Evolutionary conservation across 495 filamentous ascomycete genomes (phyloP).

Genomic region (Aspergillus cavernicola): DNA sequence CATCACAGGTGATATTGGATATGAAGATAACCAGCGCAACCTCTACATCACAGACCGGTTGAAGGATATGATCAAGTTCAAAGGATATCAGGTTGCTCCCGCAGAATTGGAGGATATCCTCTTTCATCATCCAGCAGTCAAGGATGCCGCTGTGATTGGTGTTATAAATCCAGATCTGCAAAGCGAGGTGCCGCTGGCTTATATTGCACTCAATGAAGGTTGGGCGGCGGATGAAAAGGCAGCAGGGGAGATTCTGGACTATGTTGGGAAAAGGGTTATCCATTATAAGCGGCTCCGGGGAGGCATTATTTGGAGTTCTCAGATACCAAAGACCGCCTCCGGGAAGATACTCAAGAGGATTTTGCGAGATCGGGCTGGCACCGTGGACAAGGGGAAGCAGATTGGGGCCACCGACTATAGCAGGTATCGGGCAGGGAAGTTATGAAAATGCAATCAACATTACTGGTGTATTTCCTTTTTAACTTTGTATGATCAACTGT

Average conservation of each 20-base stretch:
- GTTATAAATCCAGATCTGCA: conserved; percentile 55
- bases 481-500: too few species aligned
- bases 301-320: conserved; percentile 61
- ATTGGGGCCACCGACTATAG: too few species aligned
- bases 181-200: conserved; percentile 73
- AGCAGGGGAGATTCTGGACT: conserved; percentile 53
- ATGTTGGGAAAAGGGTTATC: conserved; percentile 49
- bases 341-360: conserved; percentile 75
- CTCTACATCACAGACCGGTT: conserved; percentile 33
- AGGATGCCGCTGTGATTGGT: conserved; percentile 26
- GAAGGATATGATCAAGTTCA: conserved; percentile 40
- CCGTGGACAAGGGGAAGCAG: conserved; percentile 5
- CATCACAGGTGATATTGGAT: conserved; percentile 54
- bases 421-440: too few species aligned
- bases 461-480: too few species aligned
- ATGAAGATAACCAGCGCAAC: conserved; percentile 33
- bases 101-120: conserved; percentile 29
- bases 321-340: conserved; percentile 66
- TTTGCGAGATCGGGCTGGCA: conserved; percentile 21
- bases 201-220: conserved; percentile 51
- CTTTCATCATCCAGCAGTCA: conserved; percentile 21
- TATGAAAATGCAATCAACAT: too few species aligned
- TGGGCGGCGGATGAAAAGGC: conserved; percentile 21
- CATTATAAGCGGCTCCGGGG: conserved; percentile 68
- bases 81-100: conserved; percentile 32